Conservation (phyloP, 2,329 filamentous ascomycete species). For the Trichoderma aggressivum region DNA sequence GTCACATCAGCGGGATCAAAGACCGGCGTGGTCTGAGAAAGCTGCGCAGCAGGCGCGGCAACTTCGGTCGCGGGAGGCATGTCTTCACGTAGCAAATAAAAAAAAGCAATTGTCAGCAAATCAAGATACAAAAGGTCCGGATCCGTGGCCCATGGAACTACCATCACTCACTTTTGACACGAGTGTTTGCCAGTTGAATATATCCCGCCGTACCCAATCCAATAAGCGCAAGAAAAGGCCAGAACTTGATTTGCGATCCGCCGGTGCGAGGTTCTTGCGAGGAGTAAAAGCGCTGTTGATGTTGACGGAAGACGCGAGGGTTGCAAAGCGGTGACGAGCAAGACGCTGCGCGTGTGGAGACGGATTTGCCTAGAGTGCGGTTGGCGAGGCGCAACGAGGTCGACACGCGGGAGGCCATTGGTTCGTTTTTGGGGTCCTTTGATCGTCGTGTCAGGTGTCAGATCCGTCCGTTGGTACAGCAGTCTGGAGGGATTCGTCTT, state of each 20-base stretch:
- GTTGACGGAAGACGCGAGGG: slow-evolving; percentile 19
- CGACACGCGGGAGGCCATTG: slow-evolving; percentile 35
- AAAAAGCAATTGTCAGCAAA: neutral
- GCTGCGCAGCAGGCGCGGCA: slow-evolving; percentile 40
- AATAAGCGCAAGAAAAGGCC: slow-evolving; percentile 54
- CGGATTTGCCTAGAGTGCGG: slow-evolving; percentile 19
- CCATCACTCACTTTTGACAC: slow-evolving; percentile 22
- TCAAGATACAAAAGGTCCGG: neutral
- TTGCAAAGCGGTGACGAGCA: slow-evolving; percentile 15
- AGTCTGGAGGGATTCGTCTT: neutral
- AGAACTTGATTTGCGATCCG: slow-evolving; percentile 49
- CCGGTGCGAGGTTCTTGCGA: slow-evolving; percentile 37
- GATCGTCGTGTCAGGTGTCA: neutral
- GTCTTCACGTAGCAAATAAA: slow-evolving; percentile 28
- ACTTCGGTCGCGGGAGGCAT: slow-evolving; percentile 38
- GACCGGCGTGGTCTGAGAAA: slow-evolving; percentile 57
- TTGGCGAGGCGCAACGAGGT: slow-evolving; percentile 24
- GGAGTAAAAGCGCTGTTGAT: slow-evolving; percentile 40
- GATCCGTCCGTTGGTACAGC: neutral
- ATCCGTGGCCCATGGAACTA: neutral
- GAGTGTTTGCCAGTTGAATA: slow-evolving; percentile 47
- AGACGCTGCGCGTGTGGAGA: slow-evolving; percentile 21
- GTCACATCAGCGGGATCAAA: slow-evolving; percentile 77
- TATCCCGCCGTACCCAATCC: slow-evolving; percentile 48
- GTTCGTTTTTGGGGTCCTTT: neutral